Evolutionary conservation across 495 filamentous ascomycete species (phyloP).

Genomic region (Annulohypoxylon moriforme): DNA sequence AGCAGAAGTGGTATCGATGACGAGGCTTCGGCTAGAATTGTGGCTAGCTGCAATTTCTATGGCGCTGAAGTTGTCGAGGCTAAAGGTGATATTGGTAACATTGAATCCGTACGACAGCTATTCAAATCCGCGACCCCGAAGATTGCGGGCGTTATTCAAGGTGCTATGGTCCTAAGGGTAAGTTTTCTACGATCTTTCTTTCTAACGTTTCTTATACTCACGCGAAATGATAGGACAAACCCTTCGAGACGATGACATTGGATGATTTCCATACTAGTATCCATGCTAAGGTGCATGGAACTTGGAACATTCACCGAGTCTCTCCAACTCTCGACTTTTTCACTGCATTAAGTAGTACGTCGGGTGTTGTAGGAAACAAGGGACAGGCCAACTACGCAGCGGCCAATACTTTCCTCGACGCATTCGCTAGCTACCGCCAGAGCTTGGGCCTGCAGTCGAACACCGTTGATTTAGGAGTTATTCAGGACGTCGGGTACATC

Average conservation of each 20-base stretch:
- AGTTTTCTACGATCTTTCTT: background rate
- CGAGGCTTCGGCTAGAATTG: conserved; percentile 41
- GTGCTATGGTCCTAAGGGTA: background rate
- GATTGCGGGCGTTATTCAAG: background rate
- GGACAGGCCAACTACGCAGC: background rate
- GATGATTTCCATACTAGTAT: background rate
- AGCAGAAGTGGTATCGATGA: conserved; percentile 51
- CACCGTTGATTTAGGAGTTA: background rate
- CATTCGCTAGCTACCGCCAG: background rate
- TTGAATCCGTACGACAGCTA: conserved; percentile 27
- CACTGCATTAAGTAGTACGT: background rate
- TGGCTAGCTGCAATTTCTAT: conserved; percentile 49
- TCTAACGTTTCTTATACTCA: background rate
- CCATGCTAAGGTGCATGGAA: background rate
- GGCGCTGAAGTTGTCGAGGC: conserved; percentile 45
- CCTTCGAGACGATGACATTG: background rate
- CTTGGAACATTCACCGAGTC: background rate
- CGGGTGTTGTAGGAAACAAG: background rate
- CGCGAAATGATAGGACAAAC: background rate
- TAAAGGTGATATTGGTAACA: conserved; percentile 50
- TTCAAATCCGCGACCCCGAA: conserved; percentile 29
- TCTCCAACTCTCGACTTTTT: background rate
- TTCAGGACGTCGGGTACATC: background rate
- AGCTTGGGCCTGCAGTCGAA: background rate
- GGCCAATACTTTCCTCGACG: background rate